Percentiles rank a stretch among this genome's conserved stretches.
Evolutionary conservation across 257 asterid species (phyloP).

Genomic region (Solanum appendiculatum): DNA sequence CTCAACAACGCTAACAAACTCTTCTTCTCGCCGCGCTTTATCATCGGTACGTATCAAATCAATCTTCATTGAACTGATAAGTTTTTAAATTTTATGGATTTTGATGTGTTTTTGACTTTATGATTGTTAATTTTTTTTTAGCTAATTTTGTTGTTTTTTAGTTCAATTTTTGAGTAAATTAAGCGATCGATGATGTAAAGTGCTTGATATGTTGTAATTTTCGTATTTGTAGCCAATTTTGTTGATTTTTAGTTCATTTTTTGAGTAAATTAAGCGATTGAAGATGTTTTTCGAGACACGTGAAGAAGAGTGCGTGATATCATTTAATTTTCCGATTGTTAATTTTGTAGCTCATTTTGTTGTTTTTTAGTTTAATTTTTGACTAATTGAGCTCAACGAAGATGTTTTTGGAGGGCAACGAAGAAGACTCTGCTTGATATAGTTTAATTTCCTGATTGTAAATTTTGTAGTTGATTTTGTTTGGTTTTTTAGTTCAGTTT

Average conservation of each 20-base stretch:
- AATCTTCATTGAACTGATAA: neutral
- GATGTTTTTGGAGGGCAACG: slow-evolving; percentile 3
- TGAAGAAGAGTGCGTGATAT: neutral
- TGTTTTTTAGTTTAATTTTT: neutral
- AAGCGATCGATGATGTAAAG: neutral
- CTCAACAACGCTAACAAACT: neutral
- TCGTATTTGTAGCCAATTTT: neutral
- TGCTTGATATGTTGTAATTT: neutral
- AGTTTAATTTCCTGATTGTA: neutral
- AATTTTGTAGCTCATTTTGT: neutral
- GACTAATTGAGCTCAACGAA: neutral
- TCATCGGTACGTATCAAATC: neutral
- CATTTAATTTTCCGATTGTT: neutral
- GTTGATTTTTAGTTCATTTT: neutral
- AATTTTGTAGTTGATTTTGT: neutral
- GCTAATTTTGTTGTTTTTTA: neutral
- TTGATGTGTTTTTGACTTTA: neutral
- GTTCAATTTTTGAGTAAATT: neutral
- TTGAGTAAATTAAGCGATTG: neutral
- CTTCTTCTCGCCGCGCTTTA: neutral
- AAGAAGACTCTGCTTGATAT: neutral
- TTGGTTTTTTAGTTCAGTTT: neutral
- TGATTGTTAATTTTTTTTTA: neutral
- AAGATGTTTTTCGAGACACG: neutral
- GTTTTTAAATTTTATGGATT: neutral